phyloP scores from a whole-genome alignment of 2,329 filamentous ascomycete genomes.

The Dissoconium aciculare region DNA sequence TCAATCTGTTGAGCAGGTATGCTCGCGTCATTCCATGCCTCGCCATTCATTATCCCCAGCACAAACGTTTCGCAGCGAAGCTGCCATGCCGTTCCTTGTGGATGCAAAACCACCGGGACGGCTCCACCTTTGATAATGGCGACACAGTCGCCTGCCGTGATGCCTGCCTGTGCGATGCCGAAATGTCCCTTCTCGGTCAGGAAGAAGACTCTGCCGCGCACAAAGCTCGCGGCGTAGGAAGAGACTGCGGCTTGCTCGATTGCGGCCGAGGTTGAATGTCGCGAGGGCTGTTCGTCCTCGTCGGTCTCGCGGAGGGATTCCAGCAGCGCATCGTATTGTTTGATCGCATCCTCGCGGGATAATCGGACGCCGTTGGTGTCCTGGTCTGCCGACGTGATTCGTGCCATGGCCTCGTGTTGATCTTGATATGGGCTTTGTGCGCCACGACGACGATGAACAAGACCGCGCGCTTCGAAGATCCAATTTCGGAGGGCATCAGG shows the following conservation, averaged over 20 bases:
- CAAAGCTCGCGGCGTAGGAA: constrained; percentile 7
- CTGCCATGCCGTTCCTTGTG: constrained; percentile 4
- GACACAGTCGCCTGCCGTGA: constrained; percentile 9
- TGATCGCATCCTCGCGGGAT: constrained; percentile 6
- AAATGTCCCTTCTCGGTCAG: constrained; percentile 10
- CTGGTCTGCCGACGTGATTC: constrained; percentile 10
- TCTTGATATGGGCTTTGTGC: constrained; percentile 7
- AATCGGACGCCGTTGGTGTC: constrained; percentile 6
- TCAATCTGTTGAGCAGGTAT: constrained; percentile 5
- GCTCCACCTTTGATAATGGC: constrained; percentile 7
- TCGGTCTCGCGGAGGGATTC: constrained; percentile 5
- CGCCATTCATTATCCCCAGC: constrained; percentile 10
- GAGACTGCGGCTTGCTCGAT: constrained; percentile 6
- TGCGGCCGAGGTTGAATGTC: background rate
- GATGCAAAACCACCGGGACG: constrained; percentile 9
- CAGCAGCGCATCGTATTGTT: constrained; percentile 8
- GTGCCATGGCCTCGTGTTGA: constrained; percentile 8
- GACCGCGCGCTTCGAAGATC: constrained; percentile 8
- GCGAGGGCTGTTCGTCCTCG: constrained; percentile 1
- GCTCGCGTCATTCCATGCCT: constrained; percentile 6
- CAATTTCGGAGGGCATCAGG: constrained; percentile 8
- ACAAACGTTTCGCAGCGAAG: constrained; percentile 10
- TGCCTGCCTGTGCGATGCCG: constrained; percentile 9
- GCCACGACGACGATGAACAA: constrained; percentile 8
- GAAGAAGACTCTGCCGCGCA: constrained; percentile 11